These are phyloP conservation scores for Ophiocordyceps australis DNA, from an alignment of 2,329 filamentous ascomycete genomes.

Conservation along the genomic window DNA sequence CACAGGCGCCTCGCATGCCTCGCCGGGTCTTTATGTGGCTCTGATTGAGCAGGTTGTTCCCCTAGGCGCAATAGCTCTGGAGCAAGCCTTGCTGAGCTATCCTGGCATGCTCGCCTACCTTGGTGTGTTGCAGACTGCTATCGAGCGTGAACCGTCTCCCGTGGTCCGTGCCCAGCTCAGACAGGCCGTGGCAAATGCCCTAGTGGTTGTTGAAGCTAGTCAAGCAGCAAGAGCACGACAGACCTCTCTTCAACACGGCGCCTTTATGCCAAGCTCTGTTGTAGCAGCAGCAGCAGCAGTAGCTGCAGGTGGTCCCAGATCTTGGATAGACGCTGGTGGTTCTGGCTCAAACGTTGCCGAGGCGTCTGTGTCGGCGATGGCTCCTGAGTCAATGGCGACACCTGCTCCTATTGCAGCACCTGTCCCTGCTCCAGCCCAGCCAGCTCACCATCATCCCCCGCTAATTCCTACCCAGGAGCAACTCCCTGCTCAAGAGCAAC, in stretches of 20 bases:
- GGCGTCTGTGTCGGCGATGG: neutral
- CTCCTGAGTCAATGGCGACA: neutral
- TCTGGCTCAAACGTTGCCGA: neutral
- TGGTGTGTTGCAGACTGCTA: conserved; percentile 27
- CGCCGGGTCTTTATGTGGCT: conserved; percentile 23
- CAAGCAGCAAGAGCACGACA: too few species aligned
- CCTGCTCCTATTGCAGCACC: conserved; percentile 1
- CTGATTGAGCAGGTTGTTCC: conserved; percentile 35
- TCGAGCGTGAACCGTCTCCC: conserved; percentile 31
- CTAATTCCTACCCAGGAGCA: conserved; percentile 2
- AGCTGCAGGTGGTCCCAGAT: neutral
- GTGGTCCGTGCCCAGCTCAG: conserved; percentile 28
- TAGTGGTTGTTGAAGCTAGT: too few species aligned
- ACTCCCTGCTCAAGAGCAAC: conserved; percentile 1
- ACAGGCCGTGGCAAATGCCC: conserved; percentile 25
- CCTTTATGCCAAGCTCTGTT: too few species aligned
- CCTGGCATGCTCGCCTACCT: conserved; percentile 30
- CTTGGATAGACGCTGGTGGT: neutral
- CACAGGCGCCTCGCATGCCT: conserved; percentile 1
- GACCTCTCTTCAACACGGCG: too few species aligned
- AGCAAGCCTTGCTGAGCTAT: conserved; percentile 24
- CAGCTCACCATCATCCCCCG: conserved; percentile 3
- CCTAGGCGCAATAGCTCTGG: conserved; percentile 26
- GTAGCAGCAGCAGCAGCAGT: neutral
- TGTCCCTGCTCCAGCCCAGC: conserved; percentile 5